phyloP scores from a whole-genome alignment of 441 rosid genomes.

The Syzygium malaccense region DNA sequence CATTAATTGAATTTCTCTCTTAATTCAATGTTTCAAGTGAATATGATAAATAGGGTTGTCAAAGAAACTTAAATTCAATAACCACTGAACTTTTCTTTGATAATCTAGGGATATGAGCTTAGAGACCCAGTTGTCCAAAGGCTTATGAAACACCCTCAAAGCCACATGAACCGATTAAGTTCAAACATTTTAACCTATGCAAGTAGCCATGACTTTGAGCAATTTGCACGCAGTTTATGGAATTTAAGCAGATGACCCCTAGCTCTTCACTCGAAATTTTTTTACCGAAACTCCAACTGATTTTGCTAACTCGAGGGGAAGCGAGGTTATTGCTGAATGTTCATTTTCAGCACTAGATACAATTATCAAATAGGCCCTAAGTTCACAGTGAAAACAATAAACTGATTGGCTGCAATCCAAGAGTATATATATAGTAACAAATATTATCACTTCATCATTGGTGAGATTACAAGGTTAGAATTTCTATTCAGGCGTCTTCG shows the following conservation, averaged over 20 bases:
- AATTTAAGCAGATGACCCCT: background rate
- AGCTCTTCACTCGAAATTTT: background rate
- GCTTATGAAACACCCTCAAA: background rate
- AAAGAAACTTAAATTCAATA: background rate
- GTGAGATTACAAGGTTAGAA: background rate
- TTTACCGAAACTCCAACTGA: background rate
- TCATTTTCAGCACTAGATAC: background rate
- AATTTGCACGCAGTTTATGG: background rate
- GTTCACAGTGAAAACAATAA: background rate
- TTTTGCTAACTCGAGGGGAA: background rate
- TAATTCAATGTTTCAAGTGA: background rate
- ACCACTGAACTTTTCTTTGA: background rate
- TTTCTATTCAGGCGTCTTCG: background rate
- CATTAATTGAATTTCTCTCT: background rate
- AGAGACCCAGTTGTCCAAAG: background rate
- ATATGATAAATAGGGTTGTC: background rate
- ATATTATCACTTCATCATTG: background rate
- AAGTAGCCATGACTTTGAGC: background rate
- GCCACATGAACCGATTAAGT: background rate
- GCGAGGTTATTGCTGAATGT: background rate
- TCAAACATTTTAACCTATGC: background rate
- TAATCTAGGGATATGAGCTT: background rate
- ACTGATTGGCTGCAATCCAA: background rate
- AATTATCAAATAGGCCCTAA: background rate
- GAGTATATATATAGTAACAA: background rate